Conservation (phyloP, 1,139 yeast species). For the Wickerhamiella infanticola region DNA sequence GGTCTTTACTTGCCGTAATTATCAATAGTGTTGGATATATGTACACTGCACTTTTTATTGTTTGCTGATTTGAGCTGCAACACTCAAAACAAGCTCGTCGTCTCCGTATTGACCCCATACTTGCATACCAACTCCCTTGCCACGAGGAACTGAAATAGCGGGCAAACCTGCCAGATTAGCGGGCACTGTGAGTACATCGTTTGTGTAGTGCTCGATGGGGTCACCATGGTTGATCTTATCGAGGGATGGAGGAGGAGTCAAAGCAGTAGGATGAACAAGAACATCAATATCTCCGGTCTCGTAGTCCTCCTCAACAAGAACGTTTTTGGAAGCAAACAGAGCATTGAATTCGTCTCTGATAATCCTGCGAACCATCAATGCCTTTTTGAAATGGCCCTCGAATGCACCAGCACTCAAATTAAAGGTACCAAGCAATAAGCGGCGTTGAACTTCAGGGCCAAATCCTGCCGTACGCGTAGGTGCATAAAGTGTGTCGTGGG, state of each 20-base stretch:
- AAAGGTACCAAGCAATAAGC: constrained; percentile 76
- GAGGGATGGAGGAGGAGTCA: constrained; percentile 41
- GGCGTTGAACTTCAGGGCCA: constrained; percentile 68
- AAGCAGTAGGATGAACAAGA: constrained; percentile 57
- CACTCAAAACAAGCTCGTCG: constrained; percentile 45
- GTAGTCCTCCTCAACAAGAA: constrained; percentile 18
- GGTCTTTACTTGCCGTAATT: too few relatives aligned
- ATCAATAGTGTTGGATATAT: too few relatives aligned
- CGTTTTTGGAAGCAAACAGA: constrained; percentile 41
- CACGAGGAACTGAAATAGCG: constrained; percentile 56
- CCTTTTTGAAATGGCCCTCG: constrained; percentile 67
- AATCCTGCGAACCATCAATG: constrained; percentile 48
- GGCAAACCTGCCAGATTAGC: constrained; percentile 89
- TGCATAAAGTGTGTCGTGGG: constrained; percentile 32
- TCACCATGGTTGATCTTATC: constrained; percentile 26
- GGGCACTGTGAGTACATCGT: constrained; percentile 80
- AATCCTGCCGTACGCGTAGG: constrained; percentile 50
- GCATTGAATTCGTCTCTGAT: constrained; percentile 51
- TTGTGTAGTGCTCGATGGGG: constrained; percentile 50
- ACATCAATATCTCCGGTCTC: constrained; percentile 42
- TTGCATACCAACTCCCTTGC: constrained; percentile 47
- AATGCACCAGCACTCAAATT: constrained; percentile 60
- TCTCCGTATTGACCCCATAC: constrained; percentile 77
- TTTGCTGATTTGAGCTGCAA: constrained; percentile 17
- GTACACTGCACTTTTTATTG: background rate